Percentiles rank a stretch among this genome's conserved stretches.
Conservation (phyloP, 2,329 filamentous ascomycete species). For the Venturia pyrina region DNA sequence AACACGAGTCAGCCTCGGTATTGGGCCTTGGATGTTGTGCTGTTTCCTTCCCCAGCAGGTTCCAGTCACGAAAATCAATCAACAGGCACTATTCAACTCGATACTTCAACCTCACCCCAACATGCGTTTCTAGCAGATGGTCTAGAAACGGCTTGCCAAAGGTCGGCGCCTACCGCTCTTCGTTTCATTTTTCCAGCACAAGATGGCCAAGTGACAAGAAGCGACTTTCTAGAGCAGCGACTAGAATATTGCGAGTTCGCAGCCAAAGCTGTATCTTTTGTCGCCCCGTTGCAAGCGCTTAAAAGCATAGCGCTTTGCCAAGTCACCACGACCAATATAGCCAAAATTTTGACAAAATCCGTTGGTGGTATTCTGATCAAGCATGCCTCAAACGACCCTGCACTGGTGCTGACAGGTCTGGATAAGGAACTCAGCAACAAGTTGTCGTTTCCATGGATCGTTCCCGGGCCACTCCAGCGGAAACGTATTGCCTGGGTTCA, state of each 20-base stretch:
- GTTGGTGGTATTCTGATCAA: neutral
- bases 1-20: neutral
- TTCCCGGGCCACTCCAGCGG: conserved; percentile 1
- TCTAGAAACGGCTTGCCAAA: neutral
- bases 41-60: neutral
- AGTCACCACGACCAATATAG: neutral
- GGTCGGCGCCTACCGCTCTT: neutral
- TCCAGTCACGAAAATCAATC: neutral
- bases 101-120: neutral
- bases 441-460: neutral
- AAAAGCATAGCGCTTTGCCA: neutral
- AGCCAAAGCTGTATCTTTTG: neutral
- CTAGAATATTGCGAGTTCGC: neutral
- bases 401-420: neutral
- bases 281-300: neutral
- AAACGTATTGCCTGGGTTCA: conserved; percentile 7
- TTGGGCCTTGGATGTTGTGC: neutral
- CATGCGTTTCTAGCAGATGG: neutral
- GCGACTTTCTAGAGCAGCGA: conserved; percentile 6
- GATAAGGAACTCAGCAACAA: neutral
- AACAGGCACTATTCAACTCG: neutral
- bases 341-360: neutral
- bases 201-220: neutral
- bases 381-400: neutral
- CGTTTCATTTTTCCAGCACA: conserved; percentile 1